Percentiles rank a stretch among this genome's conserved stretches.
These are phyloP conservation scores for Solanum chiquidenum DNA, from an alignment of 257 asterid genomes.

Conservation along the genomic window DNA sequence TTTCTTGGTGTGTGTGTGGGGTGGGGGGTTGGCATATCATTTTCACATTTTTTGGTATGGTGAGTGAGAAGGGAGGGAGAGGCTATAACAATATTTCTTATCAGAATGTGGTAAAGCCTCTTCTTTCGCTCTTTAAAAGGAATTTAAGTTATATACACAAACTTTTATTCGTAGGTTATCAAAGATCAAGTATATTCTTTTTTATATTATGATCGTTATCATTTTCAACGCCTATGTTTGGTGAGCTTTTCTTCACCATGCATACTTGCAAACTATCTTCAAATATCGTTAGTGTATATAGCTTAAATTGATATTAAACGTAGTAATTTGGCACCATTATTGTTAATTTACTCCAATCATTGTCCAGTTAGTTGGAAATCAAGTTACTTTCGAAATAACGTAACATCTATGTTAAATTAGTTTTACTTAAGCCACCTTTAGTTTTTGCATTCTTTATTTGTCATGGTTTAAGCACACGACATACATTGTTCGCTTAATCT, in stretches of 20 bases:
- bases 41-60: background rate
- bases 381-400: background rate
- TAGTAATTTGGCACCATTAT: background rate
- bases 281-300: background rate
- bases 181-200: background rate
- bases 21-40: no score
- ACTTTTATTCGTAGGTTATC: background rate
- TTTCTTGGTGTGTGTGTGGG: background rate
- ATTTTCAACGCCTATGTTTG: background rate
- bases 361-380: background rate
- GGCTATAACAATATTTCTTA: background rate
- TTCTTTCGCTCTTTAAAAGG: background rate
- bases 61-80: background rate
- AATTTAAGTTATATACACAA: background rate
- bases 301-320: background rate
- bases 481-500: background rate
- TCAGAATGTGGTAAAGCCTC: no score
- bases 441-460: background rate
- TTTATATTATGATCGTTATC: background rate
- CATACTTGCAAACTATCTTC: background rate
- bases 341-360: background rate
- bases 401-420: background rate
- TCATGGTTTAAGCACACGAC: background rate
- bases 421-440: background rate
- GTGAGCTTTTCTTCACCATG: background rate